phyloP scores from a whole-genome alignment of 2,329 filamentous ascomycete species.

The Leptographium flavum region DNA sequence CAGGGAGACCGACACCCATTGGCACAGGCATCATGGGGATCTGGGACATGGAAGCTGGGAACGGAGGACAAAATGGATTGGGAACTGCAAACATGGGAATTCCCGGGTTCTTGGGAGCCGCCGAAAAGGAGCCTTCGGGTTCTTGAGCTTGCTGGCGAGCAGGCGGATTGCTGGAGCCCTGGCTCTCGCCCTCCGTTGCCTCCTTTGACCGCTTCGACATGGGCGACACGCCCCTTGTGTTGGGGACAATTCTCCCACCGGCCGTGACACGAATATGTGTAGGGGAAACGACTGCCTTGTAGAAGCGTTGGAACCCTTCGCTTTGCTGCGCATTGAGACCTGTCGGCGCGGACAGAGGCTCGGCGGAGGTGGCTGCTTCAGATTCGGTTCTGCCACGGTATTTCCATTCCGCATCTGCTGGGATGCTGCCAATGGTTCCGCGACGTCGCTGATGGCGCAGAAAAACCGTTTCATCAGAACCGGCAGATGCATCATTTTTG shows the following conservation, averaged over 20 bases:
- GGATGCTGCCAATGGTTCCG: slow-evolving; percentile 7
- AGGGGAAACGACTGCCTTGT: slow-evolving; percentile 53
- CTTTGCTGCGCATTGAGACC: slow-evolving; percentile 39
- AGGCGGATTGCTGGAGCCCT: slow-evolving; percentile 11
- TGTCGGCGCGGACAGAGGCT: slow-evolving; percentile 38
- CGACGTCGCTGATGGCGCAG: slow-evolving; percentile 13
- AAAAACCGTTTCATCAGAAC: slow-evolving; percentile 19
- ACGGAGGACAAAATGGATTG: slow-evolving; percentile 9
- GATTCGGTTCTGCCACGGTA: slow-evolving; percentile 29
- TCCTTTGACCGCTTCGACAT: slow-evolving; percentile 37
- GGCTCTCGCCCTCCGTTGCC: slow-evolving; percentile 12
- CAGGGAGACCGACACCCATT: slow-evolving; percentile 17
- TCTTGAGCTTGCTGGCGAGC: slow-evolving; percentile 2
- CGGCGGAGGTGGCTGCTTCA: slow-evolving; percentile 29
- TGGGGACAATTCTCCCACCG: slow-evolving; percentile 52
- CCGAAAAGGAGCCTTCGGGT: neutral
- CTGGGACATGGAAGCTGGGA: slow-evolving; percentile 14
- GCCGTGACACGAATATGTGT: slow-evolving; percentile 54
- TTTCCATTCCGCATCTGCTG: slow-evolving; percentile 12
- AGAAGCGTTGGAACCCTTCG: slow-evolving; percentile 54
- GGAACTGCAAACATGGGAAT: slow-evolving; percentile 14
- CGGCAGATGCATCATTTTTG: slow-evolving; percentile 20
- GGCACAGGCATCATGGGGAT: slow-evolving; percentile 26
- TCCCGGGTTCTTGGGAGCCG: slow-evolving; percentile 4
- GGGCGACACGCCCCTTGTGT: slow-evolving; percentile 39